Conservation (phyloP, 208 protist genomes). For the Vickermania ingenoplastis region DNA sequence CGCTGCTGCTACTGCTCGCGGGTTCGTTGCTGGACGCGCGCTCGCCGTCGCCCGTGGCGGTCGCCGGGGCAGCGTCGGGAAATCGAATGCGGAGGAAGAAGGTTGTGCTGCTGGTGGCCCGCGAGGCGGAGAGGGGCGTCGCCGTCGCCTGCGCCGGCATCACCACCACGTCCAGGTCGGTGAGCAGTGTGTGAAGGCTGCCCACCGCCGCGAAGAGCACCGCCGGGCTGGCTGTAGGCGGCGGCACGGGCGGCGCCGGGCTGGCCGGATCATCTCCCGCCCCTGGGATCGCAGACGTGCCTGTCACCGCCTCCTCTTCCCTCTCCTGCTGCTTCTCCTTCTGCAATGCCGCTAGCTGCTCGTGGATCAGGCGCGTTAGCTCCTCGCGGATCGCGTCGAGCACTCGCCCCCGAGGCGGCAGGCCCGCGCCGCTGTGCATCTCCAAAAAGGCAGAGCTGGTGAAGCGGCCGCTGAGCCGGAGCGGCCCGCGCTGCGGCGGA, state of each 20-base stretch:
- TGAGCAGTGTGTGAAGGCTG: constrained; percentile 5
- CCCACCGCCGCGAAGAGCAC: constrained; percentile 1
- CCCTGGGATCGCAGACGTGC: too few relatives aligned
- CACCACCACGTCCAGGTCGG: constrained; percentile 55
- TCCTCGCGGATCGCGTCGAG: constrained; percentile 30
- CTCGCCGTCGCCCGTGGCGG: neutral
- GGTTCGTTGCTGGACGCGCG: neutral
- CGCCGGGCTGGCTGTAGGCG: neutral
- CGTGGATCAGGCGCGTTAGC: constrained; percentile 5
- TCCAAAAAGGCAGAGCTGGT: constrained; percentile 44
- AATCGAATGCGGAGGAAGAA: constrained; percentile 38
- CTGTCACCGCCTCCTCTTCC: too few relatives aligned
- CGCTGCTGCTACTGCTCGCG: neutral
- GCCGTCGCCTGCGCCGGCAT: constrained; percentile 36
- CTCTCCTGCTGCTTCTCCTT: too few relatives aligned
- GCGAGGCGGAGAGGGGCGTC: constrained; percentile 3
- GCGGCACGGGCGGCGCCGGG: too few relatives aligned
- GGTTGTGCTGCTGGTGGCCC: too few relatives aligned
- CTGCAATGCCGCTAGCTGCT: neutral
- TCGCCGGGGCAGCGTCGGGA: constrained; percentile 8
- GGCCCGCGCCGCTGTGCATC: constrained; percentile 4
- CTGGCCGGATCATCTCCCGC: too few relatives aligned
- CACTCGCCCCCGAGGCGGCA: constrained; percentile 16
- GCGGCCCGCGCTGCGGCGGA: constrained; percentile 59
- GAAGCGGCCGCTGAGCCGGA: constrained; percentile 64